Percentiles rank a stretch among this genome's conserved stretches.
Conservation (phyloP, 306 rosid species). For the Quercus ilex region DNA sequence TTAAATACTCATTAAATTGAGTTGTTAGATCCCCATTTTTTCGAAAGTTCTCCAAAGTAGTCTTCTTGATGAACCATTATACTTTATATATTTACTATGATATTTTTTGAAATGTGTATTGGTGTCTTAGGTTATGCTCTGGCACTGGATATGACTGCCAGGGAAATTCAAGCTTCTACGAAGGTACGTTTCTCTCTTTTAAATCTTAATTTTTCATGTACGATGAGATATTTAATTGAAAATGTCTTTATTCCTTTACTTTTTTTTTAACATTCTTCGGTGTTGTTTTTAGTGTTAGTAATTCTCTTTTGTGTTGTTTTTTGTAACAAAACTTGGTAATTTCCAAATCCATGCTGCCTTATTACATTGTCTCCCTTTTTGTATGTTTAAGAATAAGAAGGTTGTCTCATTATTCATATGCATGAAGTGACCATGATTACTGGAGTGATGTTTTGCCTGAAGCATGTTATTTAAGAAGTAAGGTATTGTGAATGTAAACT, state of each 20-base stretch:
- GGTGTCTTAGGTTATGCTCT: slow-evolving; percentile 75
- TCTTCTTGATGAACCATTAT: neutral
- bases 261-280: no score
- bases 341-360: no score
- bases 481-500: neutral
- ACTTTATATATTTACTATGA: neutral
- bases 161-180: slow-evolving; percentile 79
- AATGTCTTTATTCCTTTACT: no score
- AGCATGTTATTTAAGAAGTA: neutral
- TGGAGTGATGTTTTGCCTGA: neutral
- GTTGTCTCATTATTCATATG: neutral
- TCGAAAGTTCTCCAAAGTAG: no score
- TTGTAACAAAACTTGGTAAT: no score
- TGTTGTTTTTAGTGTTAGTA: no score
- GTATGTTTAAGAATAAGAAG: neutral
- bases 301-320: no score
- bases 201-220: neutral
- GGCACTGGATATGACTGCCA: slow-evolving; percentile 93
- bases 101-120: slow-evolving; percentile 8
- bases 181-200: slow-evolving; percentile 41
- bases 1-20: no score
- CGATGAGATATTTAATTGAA: no score
- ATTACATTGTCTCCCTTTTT: no score
- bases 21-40: no score
- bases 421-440: neutral